These are phyloP conservation scores for Pisolithus thermaeus DNA, from an alignment of 1,284 basidiomycete species.

Conservation along the genomic window DNA sequence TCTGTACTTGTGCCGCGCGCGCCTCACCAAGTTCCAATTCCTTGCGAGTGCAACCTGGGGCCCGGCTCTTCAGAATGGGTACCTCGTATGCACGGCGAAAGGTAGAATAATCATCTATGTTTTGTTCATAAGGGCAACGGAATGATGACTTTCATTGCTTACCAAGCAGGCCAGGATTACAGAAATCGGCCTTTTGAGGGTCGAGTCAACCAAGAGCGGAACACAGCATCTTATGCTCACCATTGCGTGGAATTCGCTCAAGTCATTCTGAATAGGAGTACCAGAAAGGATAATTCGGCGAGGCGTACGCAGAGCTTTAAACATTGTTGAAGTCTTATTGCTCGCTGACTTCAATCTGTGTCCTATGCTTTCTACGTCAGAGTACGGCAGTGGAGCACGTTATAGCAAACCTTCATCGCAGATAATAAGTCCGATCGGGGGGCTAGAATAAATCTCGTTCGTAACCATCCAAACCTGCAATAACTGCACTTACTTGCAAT, in stretches of 20 bases:
- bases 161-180: constrained; percentile 88
- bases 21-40: constrained; percentile 74
- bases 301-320: constrained; percentile 71
- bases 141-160: constrained; percentile 12
- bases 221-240: constrained; percentile 35
- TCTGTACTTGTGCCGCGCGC: constrained; percentile 60
- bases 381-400: background rate
- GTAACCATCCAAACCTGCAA: background rate
- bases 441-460: constrained; percentile 36
- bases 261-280: constrained; percentile 96
- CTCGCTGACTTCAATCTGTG: constrained; percentile 92
- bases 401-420: constrained; percentile 81
- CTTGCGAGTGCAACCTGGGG: constrained; percentile 67
- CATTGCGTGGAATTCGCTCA: constrained; percentile 96
- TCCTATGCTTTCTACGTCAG: constrained; percentile 40
- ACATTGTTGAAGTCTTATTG: constrained; percentile 90
- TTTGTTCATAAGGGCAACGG: background rate
- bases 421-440: constrained; percentile 88
- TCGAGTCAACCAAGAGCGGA: background rate
- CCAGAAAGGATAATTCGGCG: constrained; percentile 88
- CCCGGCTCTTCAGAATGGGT: constrained; percentile 85
- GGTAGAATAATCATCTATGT: constrained; percentile 60
- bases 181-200: constrained; percentile 73
- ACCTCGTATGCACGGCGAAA: constrained; percentile 83
- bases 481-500: constrained; percentile 49